Percentiles rank a stretch among this genome's conserved stretches.
These are phyloP conservation scores for Saturnispora ahearnii DNA, from an alignment of 805 yeast species.

Conservation along the genomic window DNA sequence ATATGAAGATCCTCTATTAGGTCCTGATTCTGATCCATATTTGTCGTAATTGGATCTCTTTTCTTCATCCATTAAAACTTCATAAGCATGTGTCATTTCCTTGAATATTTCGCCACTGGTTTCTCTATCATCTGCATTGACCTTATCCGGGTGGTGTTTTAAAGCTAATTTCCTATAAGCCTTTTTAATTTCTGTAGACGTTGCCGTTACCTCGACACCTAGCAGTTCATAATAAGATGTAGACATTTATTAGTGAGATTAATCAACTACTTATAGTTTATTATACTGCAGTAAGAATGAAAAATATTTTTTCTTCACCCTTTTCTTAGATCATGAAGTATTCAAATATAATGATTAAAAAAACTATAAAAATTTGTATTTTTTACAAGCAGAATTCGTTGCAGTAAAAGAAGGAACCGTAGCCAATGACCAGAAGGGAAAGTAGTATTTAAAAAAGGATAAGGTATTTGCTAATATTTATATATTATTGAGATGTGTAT, in stretches of 20 bases:
- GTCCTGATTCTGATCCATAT: constrained; percentile 24
- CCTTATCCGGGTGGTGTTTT: constrained; percentile 80
- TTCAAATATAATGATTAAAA: too few relatives aligned
- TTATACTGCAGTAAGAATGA: background rate
- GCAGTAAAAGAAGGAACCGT: background rate
- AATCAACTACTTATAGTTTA: background rate
- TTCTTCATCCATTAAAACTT: constrained; percentile 62
- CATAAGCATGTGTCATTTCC: constrained; percentile 80
- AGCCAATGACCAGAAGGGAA: too few relatives aligned
- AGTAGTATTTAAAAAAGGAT: too few relatives aligned
- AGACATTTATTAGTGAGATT: background rate
- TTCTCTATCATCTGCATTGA: constrained; percentile 41
- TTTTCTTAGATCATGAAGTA: too few relatives aligned
- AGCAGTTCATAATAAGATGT: constrained; percentile 14
- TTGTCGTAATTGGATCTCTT: constrained; percentile 51
- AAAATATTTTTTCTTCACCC: background rate
- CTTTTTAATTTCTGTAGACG: constrained; percentile 63
- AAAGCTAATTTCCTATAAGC: constrained; percentile 84
- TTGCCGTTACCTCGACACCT: constrained; percentile 27
- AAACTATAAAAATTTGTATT: too few relatives aligned
- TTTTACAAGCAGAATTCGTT: too few relatives aligned
- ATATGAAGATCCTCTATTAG: constrained; percentile 4
- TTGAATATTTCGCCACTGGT: constrained; percentile 74
- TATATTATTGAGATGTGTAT: too few relatives aligned
- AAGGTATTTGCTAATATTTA: too few relatives aligned